Percentiles rank a stretch among this genome's conserved stretches.
phyloP scores from a whole-genome alignment of 495 filamentous ascomycete genomes.

The Cairneyella variabilis region DNA sequence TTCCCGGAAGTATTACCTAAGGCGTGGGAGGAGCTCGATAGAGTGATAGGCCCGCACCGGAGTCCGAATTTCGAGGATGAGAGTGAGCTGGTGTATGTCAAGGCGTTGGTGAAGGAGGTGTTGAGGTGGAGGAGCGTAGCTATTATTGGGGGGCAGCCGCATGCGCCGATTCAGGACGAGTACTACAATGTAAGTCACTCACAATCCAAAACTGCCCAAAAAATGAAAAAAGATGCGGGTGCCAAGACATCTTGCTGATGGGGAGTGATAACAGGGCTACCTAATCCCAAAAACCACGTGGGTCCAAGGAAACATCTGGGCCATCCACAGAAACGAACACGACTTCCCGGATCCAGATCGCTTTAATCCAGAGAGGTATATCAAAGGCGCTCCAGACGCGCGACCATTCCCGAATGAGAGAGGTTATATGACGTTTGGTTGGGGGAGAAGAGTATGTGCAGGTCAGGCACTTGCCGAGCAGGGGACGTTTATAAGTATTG shows the following conservation, averaged over 20 bases:
- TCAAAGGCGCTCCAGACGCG: conserved; percentile 23
- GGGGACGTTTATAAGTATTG: conserved; percentile 11
- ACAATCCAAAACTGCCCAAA: too few species aligned
- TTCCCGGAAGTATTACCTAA: conserved; percentile 44
- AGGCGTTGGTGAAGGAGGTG: conserved; percentile 59
- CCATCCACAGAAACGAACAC: conserved; percentile 58
- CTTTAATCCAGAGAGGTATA: conserved; percentile 51
- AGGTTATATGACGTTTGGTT: conserved; percentile 18
- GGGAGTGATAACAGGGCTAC: conserved; percentile 30
- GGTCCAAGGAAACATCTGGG: conserved; percentile 61
- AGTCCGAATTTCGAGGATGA: conserved; percentile 56
- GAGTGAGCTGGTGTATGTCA: conserved; percentile 52
- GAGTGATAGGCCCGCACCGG: conserved; percentile 47
- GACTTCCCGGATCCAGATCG: conserved; percentile 59
- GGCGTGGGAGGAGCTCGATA: conserved; percentile 54
- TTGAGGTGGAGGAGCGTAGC: conserved; percentile 62
- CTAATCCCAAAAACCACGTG: conserved; percentile 50
- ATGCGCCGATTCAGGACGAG: conserved; percentile 57
- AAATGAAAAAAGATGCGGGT: too few species aligned
- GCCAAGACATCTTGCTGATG: too few species aligned
- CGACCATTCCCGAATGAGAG: conserved; percentile 39
- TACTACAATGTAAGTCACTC: conserved; percentile 36
- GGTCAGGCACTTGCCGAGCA: conserved; percentile 20
- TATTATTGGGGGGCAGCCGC: conserved; percentile 59
- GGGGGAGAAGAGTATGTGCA: conserved; percentile 16